phyloP scores from a whole-genome alignment of 257 asterid genomes.

The Sherardia arvensis region DNA sequence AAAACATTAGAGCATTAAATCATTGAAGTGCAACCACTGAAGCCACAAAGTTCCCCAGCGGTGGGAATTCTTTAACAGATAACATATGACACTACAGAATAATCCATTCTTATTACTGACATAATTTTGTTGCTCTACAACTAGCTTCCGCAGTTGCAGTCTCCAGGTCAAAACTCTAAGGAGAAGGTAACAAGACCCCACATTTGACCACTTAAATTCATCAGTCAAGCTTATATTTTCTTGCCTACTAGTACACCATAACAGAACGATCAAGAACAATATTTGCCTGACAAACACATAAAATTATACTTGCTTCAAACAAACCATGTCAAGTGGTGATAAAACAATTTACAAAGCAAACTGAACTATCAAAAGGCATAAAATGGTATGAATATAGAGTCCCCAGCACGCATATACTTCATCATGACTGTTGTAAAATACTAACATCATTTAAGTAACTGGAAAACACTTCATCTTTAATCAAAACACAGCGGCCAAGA shows the following conservation, averaged over 20 bases:
- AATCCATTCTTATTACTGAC: background rate
- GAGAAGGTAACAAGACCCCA: background rate
- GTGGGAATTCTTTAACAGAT: background rate
- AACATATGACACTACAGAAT: background rate
- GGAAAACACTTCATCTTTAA: too few species aligned
- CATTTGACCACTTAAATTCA: background rate
- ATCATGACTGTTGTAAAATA: too few species aligned
- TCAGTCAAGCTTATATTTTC: background rate
- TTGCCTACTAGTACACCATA: background rate
- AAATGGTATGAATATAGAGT: background rate
- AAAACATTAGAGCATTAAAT: constrained; percentile 6
- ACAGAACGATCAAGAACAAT: background rate
- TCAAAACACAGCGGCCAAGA: too few species aligned
- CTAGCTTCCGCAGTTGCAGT: background rate
- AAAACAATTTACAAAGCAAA: background rate
- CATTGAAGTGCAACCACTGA: constrained; percentile 1
- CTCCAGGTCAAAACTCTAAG: constrained; percentile 3
- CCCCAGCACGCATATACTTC: too few species aligned
- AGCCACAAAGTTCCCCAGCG: background rate
- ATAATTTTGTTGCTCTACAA: background rate
- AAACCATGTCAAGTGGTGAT: background rate
- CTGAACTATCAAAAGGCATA: background rate
- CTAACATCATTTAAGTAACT: too few species aligned
- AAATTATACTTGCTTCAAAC: background rate
- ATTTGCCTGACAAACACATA: background rate